These are phyloP conservation scores for Kokia cookei DNA, from an alignment of 441 rosid species.

Conservation along the genomic window DNA sequence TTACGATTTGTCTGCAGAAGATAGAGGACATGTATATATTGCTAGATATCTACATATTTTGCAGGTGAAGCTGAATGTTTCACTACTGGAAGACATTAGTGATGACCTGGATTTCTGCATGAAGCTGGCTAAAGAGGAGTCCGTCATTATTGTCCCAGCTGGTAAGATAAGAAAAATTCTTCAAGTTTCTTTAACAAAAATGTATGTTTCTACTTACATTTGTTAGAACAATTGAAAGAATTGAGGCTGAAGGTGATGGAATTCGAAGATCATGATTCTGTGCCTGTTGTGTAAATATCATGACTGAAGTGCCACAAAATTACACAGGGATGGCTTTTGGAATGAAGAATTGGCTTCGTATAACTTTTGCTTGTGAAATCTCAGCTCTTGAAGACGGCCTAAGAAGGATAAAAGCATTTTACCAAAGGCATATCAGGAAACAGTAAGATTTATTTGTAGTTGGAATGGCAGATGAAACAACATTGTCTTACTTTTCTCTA, in stretches of 20 bases:
- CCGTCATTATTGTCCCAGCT: constrained; percentile 41
- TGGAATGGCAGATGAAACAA: not conserved
- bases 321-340: constrained; percentile 32
- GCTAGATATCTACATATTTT: not conserved
- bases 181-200: not conserved
- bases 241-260: not conserved
- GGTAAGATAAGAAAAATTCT: constrained; percentile 22
- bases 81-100: constrained; percentile 33
- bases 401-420: constrained; percentile 34
- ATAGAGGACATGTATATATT: not conserved
- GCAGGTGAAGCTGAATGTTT: constrained; percentile 47
- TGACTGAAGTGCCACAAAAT: not conserved
- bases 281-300: no score
- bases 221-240: not conserved
- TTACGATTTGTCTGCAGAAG: not conserved
- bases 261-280: not conserved
- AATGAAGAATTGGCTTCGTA: constrained; percentile 42
- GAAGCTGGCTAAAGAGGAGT: constrained; percentile 50
- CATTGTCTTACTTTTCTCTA: not conserved
- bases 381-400: constrained; percentile 32
- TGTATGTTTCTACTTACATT: not conserved
- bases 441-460: not conserved
- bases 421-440: constrained; percentile 33
- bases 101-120: constrained; percentile 50
- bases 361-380: constrained; percentile 39